phyloP scores from a whole-genome alignment of 257 asterid species.

The Thymus quinquecostatus region DNA sequence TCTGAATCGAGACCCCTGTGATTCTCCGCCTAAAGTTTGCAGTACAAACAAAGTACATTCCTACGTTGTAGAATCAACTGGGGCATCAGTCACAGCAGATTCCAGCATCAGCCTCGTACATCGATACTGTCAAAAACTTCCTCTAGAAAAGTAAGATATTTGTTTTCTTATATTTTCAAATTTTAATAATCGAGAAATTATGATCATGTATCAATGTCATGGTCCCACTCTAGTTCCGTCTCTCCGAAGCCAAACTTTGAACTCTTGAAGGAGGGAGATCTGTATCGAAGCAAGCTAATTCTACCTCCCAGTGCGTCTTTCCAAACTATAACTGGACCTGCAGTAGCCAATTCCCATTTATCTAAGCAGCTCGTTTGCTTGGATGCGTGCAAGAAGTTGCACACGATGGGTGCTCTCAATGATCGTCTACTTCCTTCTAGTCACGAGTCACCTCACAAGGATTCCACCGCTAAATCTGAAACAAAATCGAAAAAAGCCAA shows the following conservation, averaged over 20 bases:
- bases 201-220: not conserved
- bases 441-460: conserved; percentile 43
- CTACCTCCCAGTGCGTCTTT: conserved; percentile 82
- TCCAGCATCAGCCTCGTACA: conserved; percentile 72
- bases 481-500: conserved; percentile 20
- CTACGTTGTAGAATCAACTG: conserved; percentile 69
- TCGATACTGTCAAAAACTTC: conserved; percentile 70
- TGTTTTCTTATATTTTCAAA: conserved; percentile 9
- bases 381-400: conserved; percentile 92
- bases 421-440: conserved; percentile 60
- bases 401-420: conserved; percentile 62
- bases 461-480: conserved; percentile 29
- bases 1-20: conserved; percentile 43
- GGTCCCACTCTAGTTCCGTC: conserved; percentile 47
- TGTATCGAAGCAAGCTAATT: conserved; percentile 59
- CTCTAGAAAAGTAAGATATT: conserved; percentile 59
- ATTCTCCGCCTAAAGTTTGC: conserved; percentile 39
- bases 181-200: not conserved
- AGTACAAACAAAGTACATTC: conserved; percentile 36
- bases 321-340: conserved; percentile 63
- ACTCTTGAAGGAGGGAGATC: conserved; percentile 52
- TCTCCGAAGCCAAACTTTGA: conserved; percentile 59
- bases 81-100: conserved; percentile 66
- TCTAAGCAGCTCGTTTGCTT: conserved; percentile 82
- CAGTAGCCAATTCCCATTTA: conserved; percentile 42